Conservation (phyloP, 2,329 filamentous ascomycete species). For the Aspergillus felis region DNA sequence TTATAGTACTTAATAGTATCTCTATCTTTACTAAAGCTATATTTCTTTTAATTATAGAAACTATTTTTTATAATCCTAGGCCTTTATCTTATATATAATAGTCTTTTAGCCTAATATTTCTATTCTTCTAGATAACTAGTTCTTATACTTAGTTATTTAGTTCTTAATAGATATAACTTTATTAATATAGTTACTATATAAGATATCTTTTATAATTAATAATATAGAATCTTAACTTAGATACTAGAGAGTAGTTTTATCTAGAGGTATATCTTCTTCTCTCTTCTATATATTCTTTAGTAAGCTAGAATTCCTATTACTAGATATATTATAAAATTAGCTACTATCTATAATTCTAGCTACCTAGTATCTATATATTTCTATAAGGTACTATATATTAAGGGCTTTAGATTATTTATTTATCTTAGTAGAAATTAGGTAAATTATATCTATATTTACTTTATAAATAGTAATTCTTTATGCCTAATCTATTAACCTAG, state of each 20-base stretch:
- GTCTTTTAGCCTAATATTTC: not conserved
- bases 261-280: not conserved
- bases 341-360: too few relatives aligned
- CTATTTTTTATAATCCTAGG: too few relatives aligned
- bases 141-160: not conserved
- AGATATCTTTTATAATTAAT: not conserved
- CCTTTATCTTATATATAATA: not conserved
- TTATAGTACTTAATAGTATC: not conserved
- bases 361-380: too few relatives aligned
- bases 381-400: too few relatives aligned
- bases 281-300: not conserved
- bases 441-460: too few relatives aligned
- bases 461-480: too few relatives aligned
- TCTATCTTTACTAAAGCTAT: too few relatives aligned
- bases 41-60: too few relatives aligned
- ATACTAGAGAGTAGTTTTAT: not conserved
- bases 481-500: not conserved
- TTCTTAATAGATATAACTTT: not conserved
- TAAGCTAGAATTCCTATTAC: not conserved
- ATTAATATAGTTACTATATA: conserved; percentile 4
- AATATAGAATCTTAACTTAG: not conserved
- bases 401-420: too few relatives aligned
- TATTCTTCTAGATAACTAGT: not conserved
- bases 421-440: too few relatives aligned
- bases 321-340: too few relatives aligned